These are phyloP conservation scores for Rhodotorula kratochvilovae DNA, from an alignment of 768 basidiomycete species.

Conservation along the genomic window DNA sequence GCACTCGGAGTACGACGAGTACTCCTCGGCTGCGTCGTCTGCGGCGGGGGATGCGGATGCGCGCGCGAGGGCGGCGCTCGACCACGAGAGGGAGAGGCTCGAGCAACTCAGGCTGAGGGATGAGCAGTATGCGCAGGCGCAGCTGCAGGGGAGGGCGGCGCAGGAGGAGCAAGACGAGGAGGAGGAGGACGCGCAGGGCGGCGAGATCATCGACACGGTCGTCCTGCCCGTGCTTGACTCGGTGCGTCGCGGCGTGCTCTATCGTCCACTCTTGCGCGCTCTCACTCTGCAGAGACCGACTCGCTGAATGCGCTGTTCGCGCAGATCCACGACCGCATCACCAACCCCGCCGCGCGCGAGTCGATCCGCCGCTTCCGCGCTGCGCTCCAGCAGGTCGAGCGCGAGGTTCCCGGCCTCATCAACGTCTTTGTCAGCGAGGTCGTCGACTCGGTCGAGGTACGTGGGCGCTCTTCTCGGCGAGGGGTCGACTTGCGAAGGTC, in stretches of 20 bases:
- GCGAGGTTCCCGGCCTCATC: conserved; percentile 90
- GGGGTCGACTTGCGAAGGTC: background rate
- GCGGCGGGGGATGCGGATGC: conserved; percentile 1
- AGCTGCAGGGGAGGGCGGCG: background rate
- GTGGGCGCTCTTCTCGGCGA: background rate
- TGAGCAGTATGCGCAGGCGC: background rate
- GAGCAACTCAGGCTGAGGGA: conserved; percentile 17
- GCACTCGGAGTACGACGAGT: conserved; percentile 34
- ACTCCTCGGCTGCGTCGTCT: conserved; percentile 9
- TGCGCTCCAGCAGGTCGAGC: conserved; percentile 91
- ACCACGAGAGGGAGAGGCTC: conserved; percentile 28
- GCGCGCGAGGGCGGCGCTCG: conserved; percentile 21
- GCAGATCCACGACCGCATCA: conserved; percentile 85
- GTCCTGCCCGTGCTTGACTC: conserved; percentile 93
- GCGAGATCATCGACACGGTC: conserved; percentile 83
- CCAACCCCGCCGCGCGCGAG: conserved; percentile 77
- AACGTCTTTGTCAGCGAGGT: conserved; percentile 58
- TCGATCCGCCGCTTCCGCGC: conserved; percentile 79
- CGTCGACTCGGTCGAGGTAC: conserved; percentile 34
- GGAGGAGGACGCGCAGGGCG: conserved; percentile 35
- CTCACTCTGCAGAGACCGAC: background rate
- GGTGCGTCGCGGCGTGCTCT: conserved; percentile 54
- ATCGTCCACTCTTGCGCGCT: background rate
- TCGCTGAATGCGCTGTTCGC: background rate
- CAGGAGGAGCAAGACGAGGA: background rate